A percentile compares a stretch with the other conserved stretches of the same genome.
phyloP scores from a whole-genome alignment of 345 rosid species.

The Rhizophora mangle region DNA sequence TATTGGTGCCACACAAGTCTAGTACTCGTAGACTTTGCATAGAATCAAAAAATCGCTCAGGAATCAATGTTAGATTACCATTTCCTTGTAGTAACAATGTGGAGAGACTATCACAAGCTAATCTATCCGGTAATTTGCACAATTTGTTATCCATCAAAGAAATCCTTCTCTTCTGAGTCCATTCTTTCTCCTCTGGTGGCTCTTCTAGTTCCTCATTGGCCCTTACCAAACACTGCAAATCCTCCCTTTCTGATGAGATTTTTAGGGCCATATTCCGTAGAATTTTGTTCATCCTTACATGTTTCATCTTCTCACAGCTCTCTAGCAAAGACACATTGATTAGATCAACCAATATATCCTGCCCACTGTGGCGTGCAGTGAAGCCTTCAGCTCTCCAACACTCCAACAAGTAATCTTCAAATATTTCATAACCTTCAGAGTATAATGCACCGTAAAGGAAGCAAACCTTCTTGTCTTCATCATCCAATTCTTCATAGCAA shows the following conservation, averaged over 20 bases:
- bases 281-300: slow-evolving; percentile 25
- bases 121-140: slow-evolving; percentile 15
- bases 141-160: slow-evolving; percentile 27
- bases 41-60: slow-evolving; percentile 16
- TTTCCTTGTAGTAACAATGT: slow-evolving; percentile 24
- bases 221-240: slow-evolving; percentile 9
- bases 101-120: slow-evolving; percentile 18
- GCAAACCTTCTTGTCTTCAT: slow-evolving; percentile 20
- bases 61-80: slow-evolving; percentile 11
- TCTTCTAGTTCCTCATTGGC: neutral
- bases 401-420: slow-evolving; percentile 23
- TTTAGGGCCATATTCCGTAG: slow-evolving; percentile 21
- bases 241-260: slow-evolving; percentile 8
- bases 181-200: slow-evolving; percentile 5
- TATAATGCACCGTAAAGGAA: slow-evolving; percentile 28
- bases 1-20: slow-evolving; percentile 24
- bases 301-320: slow-evolving; percentile 7
- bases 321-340: slow-evolving; percentile 23
- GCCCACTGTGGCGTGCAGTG: slow-evolving; percentile 18
- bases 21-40: slow-evolving; percentile 32
- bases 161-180: slow-evolving; percentile 22
- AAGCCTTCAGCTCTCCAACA: slow-evolving; percentile 34
- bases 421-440: slow-evolving; percentile 21
- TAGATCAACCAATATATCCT: slow-evolving; percentile 16
- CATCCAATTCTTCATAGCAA: slow-evolving; percentile 23